These are phyloP conservation scores for Globisporangium parvum DNA, from an alignment of 352 stramenopile genomes.

Conservation along the genomic window DNA sequence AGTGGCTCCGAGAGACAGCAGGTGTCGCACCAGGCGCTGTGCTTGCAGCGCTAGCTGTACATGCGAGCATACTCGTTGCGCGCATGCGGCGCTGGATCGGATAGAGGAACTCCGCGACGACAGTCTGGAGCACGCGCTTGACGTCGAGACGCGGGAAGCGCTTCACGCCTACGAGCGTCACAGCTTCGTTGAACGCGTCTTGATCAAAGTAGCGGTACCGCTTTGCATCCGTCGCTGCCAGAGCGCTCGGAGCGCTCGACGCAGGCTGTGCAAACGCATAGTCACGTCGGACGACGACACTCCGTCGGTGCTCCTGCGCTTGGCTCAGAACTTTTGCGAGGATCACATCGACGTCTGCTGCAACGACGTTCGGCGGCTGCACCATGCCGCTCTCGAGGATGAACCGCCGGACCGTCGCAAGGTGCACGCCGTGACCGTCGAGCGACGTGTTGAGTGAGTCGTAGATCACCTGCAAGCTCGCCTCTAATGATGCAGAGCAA, in stretches of 20 bases:
- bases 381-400: slow-evolving; percentile 60
- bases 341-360: slow-evolving; percentile 63
- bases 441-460: slow-evolving; percentile 40
- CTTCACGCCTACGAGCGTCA: slow-evolving; percentile 58
- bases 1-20: slow-evolving; percentile 1
- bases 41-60: too few relatives aligned
- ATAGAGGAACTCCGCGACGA: slow-evolving; percentile 45
- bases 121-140: slow-evolving; percentile 41
- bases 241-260: background rate
- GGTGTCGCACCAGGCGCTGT: background rate
- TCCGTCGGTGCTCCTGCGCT: slow-evolving; percentile 45
- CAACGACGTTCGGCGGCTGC: slow-evolving; percentile 32
- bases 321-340: slow-evolving; percentile 56
- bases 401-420: slow-evolving; percentile 60
- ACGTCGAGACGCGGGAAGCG: slow-evolving; percentile 51
- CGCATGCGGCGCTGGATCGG: slow-evolving; percentile 29
- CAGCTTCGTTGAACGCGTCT: slow-evolving; percentile 63
- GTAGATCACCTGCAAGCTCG: slow-evolving; percentile 33
- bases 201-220: slow-evolving; percentile 62
- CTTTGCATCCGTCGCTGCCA: slow-evolving; percentile 24
- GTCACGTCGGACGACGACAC: slow-evolving; percentile 46
- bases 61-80: slow-evolving; percentile 10
- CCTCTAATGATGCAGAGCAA: slow-evolving; percentile 19
- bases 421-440: slow-evolving; percentile 48
- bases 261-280: slow-evolving; percentile 27